These are phyloP conservation scores for Ogataea angusta DNA, from an alignment of 805 yeast species.

Conservation along the genomic window DNA sequence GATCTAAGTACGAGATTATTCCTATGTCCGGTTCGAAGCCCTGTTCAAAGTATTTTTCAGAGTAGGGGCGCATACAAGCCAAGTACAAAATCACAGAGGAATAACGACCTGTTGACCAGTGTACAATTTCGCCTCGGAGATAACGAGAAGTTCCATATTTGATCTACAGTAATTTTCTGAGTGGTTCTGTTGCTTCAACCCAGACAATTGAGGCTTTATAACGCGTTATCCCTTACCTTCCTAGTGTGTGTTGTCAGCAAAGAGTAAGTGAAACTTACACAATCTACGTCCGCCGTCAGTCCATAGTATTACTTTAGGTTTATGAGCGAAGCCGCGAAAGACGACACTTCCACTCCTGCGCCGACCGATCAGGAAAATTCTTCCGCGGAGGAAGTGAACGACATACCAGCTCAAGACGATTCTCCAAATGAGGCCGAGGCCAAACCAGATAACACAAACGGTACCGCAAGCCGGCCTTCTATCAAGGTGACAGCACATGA, in stretches of 20 bases:
- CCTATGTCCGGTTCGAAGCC: slow-evolving; percentile 1
- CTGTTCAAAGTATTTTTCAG: slow-evolving; percentile 1
- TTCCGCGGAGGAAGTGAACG: background rate
- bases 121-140: background rate
- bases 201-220: background rate
- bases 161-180: too few species aligned
- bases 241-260: slow-evolving; percentile 7
- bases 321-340: slow-evolving; percentile 9
- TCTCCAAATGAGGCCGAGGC: too few species aligned
- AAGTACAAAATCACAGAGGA: background rate
- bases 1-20: background rate
- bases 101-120: background rate
- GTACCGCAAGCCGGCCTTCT: background rate
- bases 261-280: too few species aligned
- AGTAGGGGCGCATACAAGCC: slow-evolving; percentile 3
- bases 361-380: slow-evolving; percentile 2
- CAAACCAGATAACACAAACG: too few species aligned
- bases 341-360: slow-evolving; percentile 6
- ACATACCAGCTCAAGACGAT: too few species aligned
- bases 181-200: too few species aligned
- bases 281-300: too few species aligned
- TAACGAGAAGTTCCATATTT: too few species aligned
- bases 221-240: background rate
- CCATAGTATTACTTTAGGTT: background rate
- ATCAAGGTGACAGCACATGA: background rate